A percentile compares a stretch with the other conserved stretches of the same genome.
Conservation (phyloP, 768 basidiomycete genomes). For the Lactarius pseudohatsudake region DNA sequence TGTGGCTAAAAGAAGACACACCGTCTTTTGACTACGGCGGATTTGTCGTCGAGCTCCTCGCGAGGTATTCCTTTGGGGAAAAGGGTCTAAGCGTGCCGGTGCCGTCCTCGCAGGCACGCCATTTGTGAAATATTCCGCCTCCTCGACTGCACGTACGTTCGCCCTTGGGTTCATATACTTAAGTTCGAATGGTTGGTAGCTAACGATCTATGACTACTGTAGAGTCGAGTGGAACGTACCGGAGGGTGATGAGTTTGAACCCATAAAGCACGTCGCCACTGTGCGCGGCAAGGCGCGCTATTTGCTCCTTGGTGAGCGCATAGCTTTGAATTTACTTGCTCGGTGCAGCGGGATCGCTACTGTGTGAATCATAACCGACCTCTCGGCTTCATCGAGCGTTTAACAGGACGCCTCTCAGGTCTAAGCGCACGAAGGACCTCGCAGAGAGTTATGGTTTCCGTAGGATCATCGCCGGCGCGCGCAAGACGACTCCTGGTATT, state of each 20-base stretch:
- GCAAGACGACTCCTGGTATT: constrained; percentile 92
- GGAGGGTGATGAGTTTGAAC: constrained; percentile 81
- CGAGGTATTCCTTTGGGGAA: constrained; percentile 87
- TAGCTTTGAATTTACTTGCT: constrained; percentile 90
- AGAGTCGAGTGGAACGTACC: constrained; percentile 93
- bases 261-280: constrained; percentile 84
- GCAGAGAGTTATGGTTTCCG: constrained; percentile 77
- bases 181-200: constrained; percentile 47
- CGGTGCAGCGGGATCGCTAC: constrained; percentile 97
- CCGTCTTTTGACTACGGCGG: constrained; percentile 85
- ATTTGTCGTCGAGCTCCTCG: constrained; percentile 47
- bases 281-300: constrained; percentile 87
- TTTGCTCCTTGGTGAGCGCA: constrained; percentile 86
- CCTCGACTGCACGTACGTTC: constrained; percentile 83
- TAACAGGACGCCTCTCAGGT: constrained; percentile 48
- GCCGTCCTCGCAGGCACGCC: constrained; percentile 91
- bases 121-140: constrained; percentile 94
- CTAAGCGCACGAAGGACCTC: constrained; percentile 75
- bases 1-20: constrained; percentile 90
- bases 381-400: not conserved
- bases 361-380: constrained; percentile 52
- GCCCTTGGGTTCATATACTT: constrained; percentile 40
- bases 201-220: not conserved
- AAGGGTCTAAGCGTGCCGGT: constrained; percentile 70
- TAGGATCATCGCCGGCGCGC: constrained; percentile 92